Conservation (phyloP, 2,329 filamentous ascomycete genomes). For the Ceratocystis variospora region DNA sequence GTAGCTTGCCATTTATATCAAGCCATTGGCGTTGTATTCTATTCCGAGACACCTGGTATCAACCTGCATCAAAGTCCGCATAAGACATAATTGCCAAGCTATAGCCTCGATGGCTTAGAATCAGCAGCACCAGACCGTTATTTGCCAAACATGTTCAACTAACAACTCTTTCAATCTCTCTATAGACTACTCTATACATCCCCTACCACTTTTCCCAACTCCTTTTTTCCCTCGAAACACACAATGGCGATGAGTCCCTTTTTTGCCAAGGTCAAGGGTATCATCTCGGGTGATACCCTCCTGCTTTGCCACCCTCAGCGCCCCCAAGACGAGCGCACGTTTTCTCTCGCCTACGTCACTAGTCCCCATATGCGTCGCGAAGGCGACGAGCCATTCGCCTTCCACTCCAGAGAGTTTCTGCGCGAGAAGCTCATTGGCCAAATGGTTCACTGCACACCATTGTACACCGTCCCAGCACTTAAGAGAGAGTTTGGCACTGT, state of each 20-base stretch:
- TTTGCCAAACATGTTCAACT: background rate
- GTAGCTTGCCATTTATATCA: too few relatives aligned
- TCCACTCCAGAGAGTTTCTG: constrained; percentile 87
- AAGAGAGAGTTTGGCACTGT: constrained; percentile 81
- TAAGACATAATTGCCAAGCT: background rate
- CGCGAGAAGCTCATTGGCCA: constrained; percentile 76
- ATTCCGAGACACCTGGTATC: background rate
- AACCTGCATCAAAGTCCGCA: background rate
- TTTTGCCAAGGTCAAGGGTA: constrained; percentile 74
- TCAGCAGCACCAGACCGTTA: too few relatives aligned
- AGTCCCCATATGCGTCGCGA: constrained; percentile 78
- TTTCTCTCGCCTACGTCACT: constrained; percentile 85
- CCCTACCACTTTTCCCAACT: constrained; percentile 21
- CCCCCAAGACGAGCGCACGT: constrained; percentile 64
- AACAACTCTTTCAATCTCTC: constrained; percentile 22
- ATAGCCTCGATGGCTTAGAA: background rate
- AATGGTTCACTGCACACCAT: constrained; percentile 66
- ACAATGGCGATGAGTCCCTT: constrained; percentile 32
- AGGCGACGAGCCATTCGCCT: constrained; percentile 82
- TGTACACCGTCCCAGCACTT: constrained; percentile 75
- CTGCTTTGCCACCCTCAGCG: constrained; percentile 71
- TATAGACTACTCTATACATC: constrained; percentile 24
- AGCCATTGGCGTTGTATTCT: background rate
- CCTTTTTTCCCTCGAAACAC: constrained; percentile 5
- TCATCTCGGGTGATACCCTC: constrained; percentile 85